These are phyloP conservation scores for Botryosphaeria dothidea DNA, from an alignment of 2,329 filamentous ascomycete genomes.

Conservation along the genomic window DNA sequence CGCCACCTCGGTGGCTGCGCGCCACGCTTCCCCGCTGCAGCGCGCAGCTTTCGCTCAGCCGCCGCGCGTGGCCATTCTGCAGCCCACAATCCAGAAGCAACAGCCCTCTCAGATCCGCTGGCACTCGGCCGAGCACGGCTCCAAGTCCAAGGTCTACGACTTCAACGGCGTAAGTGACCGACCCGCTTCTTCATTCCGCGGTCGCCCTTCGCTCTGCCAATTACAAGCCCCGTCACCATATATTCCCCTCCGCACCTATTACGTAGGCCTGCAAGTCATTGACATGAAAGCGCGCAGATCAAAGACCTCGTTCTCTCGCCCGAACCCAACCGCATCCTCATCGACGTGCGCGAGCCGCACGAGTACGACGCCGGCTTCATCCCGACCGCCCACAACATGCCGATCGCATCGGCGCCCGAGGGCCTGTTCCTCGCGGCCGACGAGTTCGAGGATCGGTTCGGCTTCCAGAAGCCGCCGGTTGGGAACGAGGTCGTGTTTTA, in stretches of 20 bases:
- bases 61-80: not conserved
- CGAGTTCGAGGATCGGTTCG: constrained; percentile 82
- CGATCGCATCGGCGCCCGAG: constrained; percentile 74
- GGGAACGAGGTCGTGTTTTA: constrained; percentile 73
- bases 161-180: constrained; percentile 2
- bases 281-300: too few species aligned
- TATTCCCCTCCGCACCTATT: too few species aligned
- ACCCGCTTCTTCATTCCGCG: too few species aligned
- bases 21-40: not conserved
- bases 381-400: constrained; percentile 79
- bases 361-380: constrained; percentile 71
- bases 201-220: too few species aligned
- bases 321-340: not conserved
- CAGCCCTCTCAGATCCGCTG: not conserved
- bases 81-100: not conserved
- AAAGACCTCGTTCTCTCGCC: not conserved
- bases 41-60: not conserved
- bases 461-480: constrained; percentile 67
- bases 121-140: constrained; percentile 14
- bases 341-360: constrained; percentile 70
- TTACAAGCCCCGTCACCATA: too few species aligned
- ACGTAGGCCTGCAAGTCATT: too few species aligned
- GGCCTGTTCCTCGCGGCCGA: constrained; percentile 73
- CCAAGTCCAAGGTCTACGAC: constrained; percentile 13
- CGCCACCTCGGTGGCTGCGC: not conserved